These are phyloP conservation scores for Penicillium sp. DNA, from an alignment of 2,329 filamentous ascomycete species.

Conservation along the genomic window DNA sequence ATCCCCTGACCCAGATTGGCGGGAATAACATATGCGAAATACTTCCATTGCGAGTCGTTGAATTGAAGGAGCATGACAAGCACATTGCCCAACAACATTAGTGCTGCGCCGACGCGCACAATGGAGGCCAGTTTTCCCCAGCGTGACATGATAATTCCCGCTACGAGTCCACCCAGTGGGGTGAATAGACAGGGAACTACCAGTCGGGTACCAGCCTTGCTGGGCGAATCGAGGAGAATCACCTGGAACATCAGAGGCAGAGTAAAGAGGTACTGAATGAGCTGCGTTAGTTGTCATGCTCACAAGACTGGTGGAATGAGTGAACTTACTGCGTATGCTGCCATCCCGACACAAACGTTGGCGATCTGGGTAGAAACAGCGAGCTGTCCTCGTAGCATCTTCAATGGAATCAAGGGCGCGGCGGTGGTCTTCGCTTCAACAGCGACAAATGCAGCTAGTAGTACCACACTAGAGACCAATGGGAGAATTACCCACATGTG, in stretches of 20 bases:
- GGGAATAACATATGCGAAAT: conserved; percentile 45
- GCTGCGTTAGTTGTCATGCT: neutral
- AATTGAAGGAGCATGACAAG: conserved; percentile 43
- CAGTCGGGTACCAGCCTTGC: conserved; percentile 45
- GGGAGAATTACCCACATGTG: conserved; percentile 42
- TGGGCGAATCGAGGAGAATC: conserved; percentile 42
- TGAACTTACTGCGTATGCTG: conserved; percentile 58
- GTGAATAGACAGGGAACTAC: conserved; percentile 47
- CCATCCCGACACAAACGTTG: conserved; percentile 60
- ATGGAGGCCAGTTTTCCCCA: conserved; percentile 45
- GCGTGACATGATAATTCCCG: conserved; percentile 49
- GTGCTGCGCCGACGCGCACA: conserved; percentile 39
- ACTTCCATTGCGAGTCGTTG: conserved; percentile 45
- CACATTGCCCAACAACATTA: conserved; percentile 47
- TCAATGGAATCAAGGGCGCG: conserved; percentile 45
- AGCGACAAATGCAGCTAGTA: conserved; percentile 38
- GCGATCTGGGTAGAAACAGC: conserved; percentile 56
- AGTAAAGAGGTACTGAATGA: conserved; percentile 45
- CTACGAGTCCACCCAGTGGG: conserved; percentile 44
- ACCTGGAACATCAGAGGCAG: conserved; percentile 47
- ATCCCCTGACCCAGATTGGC: conserved; percentile 49
- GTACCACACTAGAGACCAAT: conserved; percentile 36
- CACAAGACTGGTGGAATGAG: neutral
- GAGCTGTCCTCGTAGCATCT: conserved; percentile 55
- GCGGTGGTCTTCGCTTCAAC: conserved; percentile 44